Conservation (phyloP, 305 asterid genomes). For the Fraxinus greggii region DNA sequence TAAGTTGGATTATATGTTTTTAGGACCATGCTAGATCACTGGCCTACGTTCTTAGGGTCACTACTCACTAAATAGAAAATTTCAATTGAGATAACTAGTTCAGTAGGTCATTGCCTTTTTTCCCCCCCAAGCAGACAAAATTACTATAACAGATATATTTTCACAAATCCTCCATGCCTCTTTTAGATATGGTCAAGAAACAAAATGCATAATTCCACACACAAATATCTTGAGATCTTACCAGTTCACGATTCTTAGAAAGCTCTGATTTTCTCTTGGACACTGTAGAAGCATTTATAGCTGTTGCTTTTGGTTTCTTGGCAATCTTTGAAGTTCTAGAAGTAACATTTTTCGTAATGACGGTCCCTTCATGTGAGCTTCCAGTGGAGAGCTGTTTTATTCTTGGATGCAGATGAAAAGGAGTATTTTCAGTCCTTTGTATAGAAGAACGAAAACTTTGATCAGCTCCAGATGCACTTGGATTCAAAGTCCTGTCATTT, state of each 20-base stretch:
- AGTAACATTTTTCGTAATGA: constrained; percentile 56
- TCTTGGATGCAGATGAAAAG: constrained; percentile 36
- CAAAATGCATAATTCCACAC: constrained; percentile 10
- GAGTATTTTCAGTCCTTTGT: constrained; percentile 31
- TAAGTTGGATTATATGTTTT: background rate
- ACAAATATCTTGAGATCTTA: constrained; percentile 32
- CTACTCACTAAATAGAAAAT: background rate
- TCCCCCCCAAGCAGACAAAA: background rate
- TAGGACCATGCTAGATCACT: constrained; percentile 1
- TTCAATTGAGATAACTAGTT: background rate
- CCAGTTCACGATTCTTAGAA: constrained; percentile 61
- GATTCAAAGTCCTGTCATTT: constrained; percentile 84
- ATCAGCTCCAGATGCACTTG: constrained; percentile 76
- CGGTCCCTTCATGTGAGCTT: constrained; percentile 52
- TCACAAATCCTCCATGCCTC: background rate
- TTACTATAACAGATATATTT: background rate
- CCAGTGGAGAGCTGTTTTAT: constrained; percentile 39
- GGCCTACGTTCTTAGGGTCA: background rate
- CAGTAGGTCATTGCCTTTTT: background rate
- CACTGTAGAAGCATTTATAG: constrained; percentile 46
- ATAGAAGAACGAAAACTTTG: constrained; percentile 53
- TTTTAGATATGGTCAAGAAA: background rate
- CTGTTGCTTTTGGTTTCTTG: constrained; percentile 39
- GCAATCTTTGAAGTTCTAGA: constrained; percentile 42
- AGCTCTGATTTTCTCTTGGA: constrained; percentile 53